Percentiles rank a stretch among this genome's conserved stretches.
Conservation (phyloP, 2,329 filamentous ascomycete species). For the Pyrenophora graminea region DNA sequence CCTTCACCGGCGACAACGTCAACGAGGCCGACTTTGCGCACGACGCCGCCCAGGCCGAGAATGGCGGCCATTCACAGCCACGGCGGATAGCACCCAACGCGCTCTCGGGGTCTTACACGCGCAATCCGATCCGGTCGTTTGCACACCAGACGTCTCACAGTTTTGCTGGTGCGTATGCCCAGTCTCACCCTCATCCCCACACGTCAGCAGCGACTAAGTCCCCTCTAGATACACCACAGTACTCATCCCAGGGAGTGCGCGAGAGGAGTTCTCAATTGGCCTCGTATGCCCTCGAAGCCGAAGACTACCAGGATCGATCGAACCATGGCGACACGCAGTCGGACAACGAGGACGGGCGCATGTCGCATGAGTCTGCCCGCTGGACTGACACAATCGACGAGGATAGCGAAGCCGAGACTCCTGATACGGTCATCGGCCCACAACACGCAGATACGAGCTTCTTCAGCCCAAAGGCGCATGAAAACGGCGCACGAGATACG, state of each 20-base stretch:
- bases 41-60: constrained; percentile 25
- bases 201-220: constrained; percentile 29
- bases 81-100: constrained; percentile 33
- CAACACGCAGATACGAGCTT: constrained; percentile 23
- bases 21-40: constrained; percentile 35
- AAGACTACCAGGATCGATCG: constrained; percentile 36
- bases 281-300: constrained; percentile 68
- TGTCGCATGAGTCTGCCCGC: constrained; percentile 40
- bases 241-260: constrained; percentile 75
- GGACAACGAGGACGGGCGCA: constrained; percentile 29
- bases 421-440: constrained; percentile 44
- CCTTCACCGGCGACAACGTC: constrained; percentile 39
- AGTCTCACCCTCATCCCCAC: too few relatives aligned
- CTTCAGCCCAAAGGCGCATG: constrained; percentile 26
- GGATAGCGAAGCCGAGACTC: constrained; percentile 62
- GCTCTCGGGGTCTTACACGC: constrained; percentile 38
- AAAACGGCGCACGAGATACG: constrained; percentile 6
- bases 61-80: constrained; percentile 30
- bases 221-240: constrained; percentile 69
- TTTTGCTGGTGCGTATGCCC: constrained; percentile 55
- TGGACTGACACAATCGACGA: constrained; percentile 62
- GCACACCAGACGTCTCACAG: constrained; percentile 68
- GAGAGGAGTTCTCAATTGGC: constrained; percentile 88
- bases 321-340: constrained; percentile 26
- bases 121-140: constrained; percentile 72